Conservation (phyloP, 768 basidiomycete species). For the Candolleomyces eurysporus region DNA sequence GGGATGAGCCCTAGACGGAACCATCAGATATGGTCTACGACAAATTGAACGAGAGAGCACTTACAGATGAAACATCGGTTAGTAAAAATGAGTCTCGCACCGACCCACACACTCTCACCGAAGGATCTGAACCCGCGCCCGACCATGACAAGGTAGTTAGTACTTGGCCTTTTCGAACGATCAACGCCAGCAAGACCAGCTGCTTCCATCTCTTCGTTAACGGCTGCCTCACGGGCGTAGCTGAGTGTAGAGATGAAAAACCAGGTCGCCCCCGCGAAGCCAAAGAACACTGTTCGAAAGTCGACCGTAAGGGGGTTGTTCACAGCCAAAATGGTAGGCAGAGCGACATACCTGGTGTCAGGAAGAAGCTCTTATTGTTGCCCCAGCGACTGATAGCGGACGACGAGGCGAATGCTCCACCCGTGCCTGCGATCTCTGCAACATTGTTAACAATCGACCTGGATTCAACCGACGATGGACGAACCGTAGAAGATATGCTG, state of each 20-base stretch:
- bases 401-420: constrained; percentile 28
- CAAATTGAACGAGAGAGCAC: neutral
- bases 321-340: neutral
- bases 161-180: constrained; percentile 1
- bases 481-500: constrained; percentile 29
- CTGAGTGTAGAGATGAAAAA: constrained; percentile 22
- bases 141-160: constrained; percentile 24
- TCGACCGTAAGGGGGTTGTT: neutral
- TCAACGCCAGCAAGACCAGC: constrained; percentile 22
- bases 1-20: constrained; percentile 22
- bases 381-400: constrained; percentile 29
- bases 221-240: constrained; percentile 16
- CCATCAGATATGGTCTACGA: neutral
- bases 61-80: constrained; percentile 28
- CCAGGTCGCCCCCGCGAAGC: constrained; percentile 26
- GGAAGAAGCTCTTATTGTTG: constrained; percentile 33
- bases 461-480: neutral
- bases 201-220: constrained; percentile 19
- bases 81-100: constrained; percentile 23
- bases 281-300: constrained; percentile 22
- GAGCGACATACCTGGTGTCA: constrained; percentile 19
- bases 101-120: constrained; percentile 26
- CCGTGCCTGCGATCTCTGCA: constrained; percentile 27
- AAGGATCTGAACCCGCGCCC: constrained; percentile 19
- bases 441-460: neutral